phyloP scores from a whole-genome alignment of 805 yeast species.

The Pichia nakasei region DNA sequence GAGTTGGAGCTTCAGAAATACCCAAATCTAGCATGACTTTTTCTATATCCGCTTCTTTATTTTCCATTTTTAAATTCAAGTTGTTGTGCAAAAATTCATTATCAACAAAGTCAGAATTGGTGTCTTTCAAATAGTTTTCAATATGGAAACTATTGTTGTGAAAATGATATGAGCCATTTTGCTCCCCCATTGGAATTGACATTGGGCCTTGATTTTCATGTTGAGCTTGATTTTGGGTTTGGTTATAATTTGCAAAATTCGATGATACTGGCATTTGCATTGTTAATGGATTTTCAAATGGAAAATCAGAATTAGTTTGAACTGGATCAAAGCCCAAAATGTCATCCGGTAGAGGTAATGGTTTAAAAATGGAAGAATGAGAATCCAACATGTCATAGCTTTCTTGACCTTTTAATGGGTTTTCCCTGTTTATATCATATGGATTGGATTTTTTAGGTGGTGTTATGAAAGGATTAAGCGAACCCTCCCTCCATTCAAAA shows the following conservation, averaged over 20 bases:
- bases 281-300: constrained; percentile 7
- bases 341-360: constrained; percentile 45
- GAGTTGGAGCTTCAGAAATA: constrained; percentile 25
- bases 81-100: constrained; percentile 4
- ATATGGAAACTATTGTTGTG: constrained; percentile 2
- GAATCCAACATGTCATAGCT: constrained; percentile 17
- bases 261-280: background rate
- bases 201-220: constrained; percentile 13
- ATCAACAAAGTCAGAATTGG: background rate
- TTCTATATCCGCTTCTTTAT: constrained; percentile 21
- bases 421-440: no score
- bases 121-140: constrained; percentile 2
- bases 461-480: constrained; percentile 6
- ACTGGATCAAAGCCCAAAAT: constrained; percentile 33
- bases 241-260: no score
- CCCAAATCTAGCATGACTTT: constrained; percentile 24
- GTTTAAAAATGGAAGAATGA: constrained; percentile 20
- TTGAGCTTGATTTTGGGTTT: no score
- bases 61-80: background rate
- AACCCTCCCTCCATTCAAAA: constrained; percentile 6
- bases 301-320: background rate
- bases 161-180: background rate
- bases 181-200: constrained; percentile 22
- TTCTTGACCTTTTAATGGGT: constrained; percentile 17
- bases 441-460: background rate